Conservation (phyloP, 257 asterid species). For the Voacanga thouarsii region DNA sequence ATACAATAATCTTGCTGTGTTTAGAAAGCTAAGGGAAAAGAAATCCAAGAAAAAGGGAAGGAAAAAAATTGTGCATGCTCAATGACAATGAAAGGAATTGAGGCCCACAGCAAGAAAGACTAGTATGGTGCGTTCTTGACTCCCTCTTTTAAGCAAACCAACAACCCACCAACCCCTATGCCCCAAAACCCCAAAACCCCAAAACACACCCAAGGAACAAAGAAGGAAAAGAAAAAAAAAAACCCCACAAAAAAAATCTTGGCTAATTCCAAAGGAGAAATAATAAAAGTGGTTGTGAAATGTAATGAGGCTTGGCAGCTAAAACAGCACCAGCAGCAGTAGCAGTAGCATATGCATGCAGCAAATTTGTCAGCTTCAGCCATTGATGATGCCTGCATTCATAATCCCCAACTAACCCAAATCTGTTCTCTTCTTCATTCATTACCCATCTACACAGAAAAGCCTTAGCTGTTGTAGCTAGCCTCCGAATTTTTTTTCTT, state of each 20-base stretch:
- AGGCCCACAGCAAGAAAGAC: conserved; percentile 26
- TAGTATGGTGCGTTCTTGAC: conserved; percentile 70
- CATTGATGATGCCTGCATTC: conserved; percentile 58
- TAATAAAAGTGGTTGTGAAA: conserved; percentile 36
- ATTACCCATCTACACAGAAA: conserved; percentile 18
- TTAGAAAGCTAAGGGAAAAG: conserved; percentile 1
- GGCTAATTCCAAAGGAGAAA: neutral
- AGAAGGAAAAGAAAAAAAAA: neutral
- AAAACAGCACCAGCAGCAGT: conserved; percentile 35
- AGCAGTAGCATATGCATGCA: conserved; percentile 30
- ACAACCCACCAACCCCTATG: neutral
- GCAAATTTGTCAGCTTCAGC: conserved; percentile 46
- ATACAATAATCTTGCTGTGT: conserved; percentile 46
- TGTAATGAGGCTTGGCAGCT: conserved; percentile 39
- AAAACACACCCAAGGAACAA: neutral
- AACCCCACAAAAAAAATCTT: neutral
- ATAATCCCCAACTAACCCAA: conserved; percentile 55
- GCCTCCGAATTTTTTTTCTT: conserved; percentile 6
- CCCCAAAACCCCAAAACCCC: neutral
- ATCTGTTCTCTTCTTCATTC: conserved; percentile 27
- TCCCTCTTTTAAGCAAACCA: conserved; percentile 30
- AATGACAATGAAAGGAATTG: conserved; percentile 1
- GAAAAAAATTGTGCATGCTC: neutral
- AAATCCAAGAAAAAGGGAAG: neutral
- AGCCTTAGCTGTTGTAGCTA: neutral